Evolutionary conservation across 2,329 filamentous ascomycete species (phyloP).

Genomic region (Trichoderma aggressivum): DNA sequence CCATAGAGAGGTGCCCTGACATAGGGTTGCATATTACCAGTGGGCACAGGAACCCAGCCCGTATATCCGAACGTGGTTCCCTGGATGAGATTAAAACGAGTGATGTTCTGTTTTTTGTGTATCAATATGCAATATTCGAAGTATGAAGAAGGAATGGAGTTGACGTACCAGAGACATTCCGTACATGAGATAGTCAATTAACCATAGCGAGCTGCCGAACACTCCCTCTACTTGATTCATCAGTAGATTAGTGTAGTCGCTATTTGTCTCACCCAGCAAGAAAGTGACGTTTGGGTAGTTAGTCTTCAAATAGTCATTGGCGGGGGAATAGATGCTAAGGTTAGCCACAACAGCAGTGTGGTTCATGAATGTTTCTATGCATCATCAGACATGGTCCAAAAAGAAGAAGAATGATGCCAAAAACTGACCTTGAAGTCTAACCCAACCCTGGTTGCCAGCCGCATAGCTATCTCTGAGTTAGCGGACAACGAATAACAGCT

Average conservation of each 20-base stretch:
- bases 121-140: background rate
- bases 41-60: conserved; percentile 3
- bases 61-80: conserved; percentile 7
- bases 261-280: background rate
- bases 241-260: background rate
- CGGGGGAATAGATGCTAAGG: conserved; percentile 10
- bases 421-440: background rate
- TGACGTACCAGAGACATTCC: background rate
- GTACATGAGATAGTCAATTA: background rate
- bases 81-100: background rate
- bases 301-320: background rate
- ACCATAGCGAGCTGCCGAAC: background rate
- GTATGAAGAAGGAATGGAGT: accelerated
- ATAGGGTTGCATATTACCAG: background rate
- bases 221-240: conserved; percentile 7
- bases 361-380: background rate
- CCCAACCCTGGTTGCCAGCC: conserved; percentile 2
- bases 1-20: conserved; percentile 2
- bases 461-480: background rate
- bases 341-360: conserved; percentile 7
- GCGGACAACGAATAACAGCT: background rate
- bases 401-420: background rate
- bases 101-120: background rate
- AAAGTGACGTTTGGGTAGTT: conserved; percentile 7
- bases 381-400: background rate